These are phyloP conservation scores for Gonapodya sp. DNA, from an alignment of 192 early-diverging fungal genomes.

Conservation along the genomic window DNA sequence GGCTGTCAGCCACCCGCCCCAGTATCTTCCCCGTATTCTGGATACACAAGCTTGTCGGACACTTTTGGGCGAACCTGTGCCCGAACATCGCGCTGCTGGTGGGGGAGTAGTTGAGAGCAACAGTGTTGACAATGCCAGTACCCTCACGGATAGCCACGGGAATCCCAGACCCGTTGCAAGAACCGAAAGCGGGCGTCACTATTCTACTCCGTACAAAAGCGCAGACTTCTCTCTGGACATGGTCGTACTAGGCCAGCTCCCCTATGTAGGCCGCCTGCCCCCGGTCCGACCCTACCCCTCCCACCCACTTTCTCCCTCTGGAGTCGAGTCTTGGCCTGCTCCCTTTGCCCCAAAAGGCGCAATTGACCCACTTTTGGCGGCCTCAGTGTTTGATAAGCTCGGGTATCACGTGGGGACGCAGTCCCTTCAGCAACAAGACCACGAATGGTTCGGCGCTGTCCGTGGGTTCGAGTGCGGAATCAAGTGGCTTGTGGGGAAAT, in stretches of 20 bases:
- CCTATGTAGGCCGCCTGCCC: not conserved
- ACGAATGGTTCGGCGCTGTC: not conserved
- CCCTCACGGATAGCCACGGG: not conserved
- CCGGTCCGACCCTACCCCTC: not conserved
- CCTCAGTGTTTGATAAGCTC: not conserved
- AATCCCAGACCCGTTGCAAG: not conserved
- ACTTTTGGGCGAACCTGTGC: not conserved
- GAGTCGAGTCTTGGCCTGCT: not conserved
- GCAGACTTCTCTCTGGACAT: too few relatives aligned
- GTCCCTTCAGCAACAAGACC: not conserved
- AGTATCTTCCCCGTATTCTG: not conserved
- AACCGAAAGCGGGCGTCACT: too few relatives aligned
- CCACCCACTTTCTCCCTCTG: not conserved
- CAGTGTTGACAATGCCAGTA: not conserved
- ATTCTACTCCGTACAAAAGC: too few relatives aligned
- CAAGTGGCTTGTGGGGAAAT: not conserved
- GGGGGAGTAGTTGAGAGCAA: not conserved
- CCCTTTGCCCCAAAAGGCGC: not conserved
- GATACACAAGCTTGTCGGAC: not conserved
- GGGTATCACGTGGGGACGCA: not conserved
- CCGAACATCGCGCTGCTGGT: not conserved
- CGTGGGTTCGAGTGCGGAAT: not conserved
- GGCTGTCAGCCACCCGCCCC: not conserved
- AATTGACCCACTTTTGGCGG: not conserved
- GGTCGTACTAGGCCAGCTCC: not conserved